Conservation (phyloP, 306 rosid species). For the Cucumis hystrix region DNA sequence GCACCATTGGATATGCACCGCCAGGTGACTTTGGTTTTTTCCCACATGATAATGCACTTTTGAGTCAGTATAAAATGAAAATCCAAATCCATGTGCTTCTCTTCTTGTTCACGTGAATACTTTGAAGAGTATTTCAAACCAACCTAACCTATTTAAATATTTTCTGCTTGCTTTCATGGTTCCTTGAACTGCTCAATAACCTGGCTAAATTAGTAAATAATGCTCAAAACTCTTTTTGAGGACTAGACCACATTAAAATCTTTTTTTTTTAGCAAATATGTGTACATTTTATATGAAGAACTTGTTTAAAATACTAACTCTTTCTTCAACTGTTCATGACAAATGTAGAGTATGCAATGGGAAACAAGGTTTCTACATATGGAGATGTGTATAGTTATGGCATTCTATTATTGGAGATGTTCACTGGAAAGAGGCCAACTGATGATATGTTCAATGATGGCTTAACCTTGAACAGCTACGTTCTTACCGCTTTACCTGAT, state of each 20-base stretch:
- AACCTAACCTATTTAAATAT: not conserved
- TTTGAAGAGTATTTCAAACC: not conserved
- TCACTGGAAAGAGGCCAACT: slow-evolving; percentile 11
- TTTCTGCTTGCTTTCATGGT: not conserved
- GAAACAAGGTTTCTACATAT: not conserved
- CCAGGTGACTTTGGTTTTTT: slow-evolving; percentile 1
- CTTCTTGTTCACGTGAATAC: not conserved
- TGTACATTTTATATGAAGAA: not conserved
- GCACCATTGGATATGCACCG: slow-evolving; percentile 7
- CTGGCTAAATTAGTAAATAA: not conserved
- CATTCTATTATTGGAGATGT: slow-evolving; percentile 8
- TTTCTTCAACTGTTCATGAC: not conserved
- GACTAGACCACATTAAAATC: not conserved
- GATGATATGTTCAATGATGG: slow-evolving; percentile 14
- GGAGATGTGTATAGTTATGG: slow-evolving; percentile 18
- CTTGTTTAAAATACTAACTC: not conserved
- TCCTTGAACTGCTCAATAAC: not conserved
- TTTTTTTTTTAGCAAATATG: not conserved
- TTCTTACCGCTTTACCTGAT: not conserved
- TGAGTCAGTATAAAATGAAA: not conserved
- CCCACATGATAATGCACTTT: not conserved
- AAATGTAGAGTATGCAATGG: slow-evolving; percentile 13
- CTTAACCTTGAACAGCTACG: slow-evolving; percentile 12
- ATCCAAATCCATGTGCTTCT: not conserved
- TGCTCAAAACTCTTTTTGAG: not conserved